These are phyloP conservation scores for Leptographium flavum DNA, from an alignment of 2,329 filamentous ascomycete species.

Conservation along the genomic window DNA sequence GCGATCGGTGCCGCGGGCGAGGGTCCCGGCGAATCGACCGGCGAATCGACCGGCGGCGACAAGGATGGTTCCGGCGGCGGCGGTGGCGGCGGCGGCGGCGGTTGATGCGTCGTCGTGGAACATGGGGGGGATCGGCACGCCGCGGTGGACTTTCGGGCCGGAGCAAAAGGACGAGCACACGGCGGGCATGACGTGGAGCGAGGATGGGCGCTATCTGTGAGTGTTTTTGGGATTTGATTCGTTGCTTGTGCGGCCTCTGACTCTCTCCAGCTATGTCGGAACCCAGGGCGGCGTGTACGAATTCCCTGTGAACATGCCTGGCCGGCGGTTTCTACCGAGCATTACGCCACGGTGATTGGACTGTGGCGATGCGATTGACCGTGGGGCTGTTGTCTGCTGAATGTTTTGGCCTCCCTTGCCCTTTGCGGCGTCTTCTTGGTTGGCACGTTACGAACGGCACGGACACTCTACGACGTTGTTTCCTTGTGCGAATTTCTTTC, in stretches of 20 bases:
- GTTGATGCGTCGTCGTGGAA: constrained; percentile 12
- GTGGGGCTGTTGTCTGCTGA: background rate
- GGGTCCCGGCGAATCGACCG: no score
- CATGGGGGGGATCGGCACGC: constrained; percentile 5
- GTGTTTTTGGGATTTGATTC: constrained; percentile 15
- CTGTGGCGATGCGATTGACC: no score
- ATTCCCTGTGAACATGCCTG: constrained; percentile 49
- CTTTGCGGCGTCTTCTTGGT: background rate
- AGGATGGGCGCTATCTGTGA: constrained; percentile 45
- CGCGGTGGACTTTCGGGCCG: constrained; percentile 12
- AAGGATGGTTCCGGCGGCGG: background rate
- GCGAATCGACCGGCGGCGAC: no score
- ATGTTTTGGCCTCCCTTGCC: background rate
- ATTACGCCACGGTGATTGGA: constrained; percentile 33
- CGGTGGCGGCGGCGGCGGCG: background rate
- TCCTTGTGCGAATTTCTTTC: no score
- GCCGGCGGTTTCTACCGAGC: constrained; percentile 44
- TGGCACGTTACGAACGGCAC: background rate
- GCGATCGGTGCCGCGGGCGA: no score
- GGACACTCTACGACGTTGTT: background rate
- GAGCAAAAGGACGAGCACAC: constrained; percentile 51
- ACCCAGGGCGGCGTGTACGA: constrained; percentile 65
- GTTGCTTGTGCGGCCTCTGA: background rate
- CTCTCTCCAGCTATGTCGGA: constrained; percentile 38
- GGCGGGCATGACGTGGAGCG: constrained; percentile 47